Conservation (phyloP, 176 grass and related monocot species). For the Avena atlantica region DNA sequence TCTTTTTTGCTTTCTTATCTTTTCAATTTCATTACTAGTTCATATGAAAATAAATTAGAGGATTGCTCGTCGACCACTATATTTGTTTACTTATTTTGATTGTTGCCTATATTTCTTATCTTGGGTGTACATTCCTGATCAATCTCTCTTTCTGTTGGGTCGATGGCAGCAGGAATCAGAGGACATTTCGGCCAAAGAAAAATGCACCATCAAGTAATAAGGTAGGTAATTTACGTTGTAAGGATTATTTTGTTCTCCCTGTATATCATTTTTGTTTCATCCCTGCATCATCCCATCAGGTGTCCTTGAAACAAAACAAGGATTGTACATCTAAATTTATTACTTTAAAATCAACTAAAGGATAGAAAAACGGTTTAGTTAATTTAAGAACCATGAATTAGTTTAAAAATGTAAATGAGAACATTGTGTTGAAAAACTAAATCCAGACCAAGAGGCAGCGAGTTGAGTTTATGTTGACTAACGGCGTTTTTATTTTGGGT, state of each 20-base stretch:
- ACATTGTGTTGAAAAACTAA: neutral
- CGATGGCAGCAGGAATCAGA: conserved; percentile 73
- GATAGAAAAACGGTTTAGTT: neutral
- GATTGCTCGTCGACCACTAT: neutral
- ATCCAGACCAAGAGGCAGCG: neutral
- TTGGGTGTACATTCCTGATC: neutral
- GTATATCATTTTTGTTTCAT: neutral
- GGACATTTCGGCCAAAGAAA: conserved; percentile 98
- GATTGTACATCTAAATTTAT: neutral
- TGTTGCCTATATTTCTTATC: neutral
- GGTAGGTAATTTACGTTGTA: conserved; percentile 28
- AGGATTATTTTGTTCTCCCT: neutral
- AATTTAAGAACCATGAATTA: neutral
- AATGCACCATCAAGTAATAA: conserved; percentile 94
- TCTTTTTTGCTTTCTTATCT: too few species aligned
- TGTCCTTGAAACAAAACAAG: neutral
- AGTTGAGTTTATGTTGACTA: neutral
- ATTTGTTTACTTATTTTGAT: neutral
- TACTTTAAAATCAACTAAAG: neutral
- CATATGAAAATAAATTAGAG: neutral
- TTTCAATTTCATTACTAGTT: too few species aligned
- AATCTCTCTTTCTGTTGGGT: neutral
- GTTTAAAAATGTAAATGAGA: neutral
- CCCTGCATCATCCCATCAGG: neutral
- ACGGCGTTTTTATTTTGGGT: neutral